Evolutionary conservation across 306 rosid species (phyloP), one percentile per base, ranked within the genome.

Genomic region (Lathyrus aphaca): DNA sequence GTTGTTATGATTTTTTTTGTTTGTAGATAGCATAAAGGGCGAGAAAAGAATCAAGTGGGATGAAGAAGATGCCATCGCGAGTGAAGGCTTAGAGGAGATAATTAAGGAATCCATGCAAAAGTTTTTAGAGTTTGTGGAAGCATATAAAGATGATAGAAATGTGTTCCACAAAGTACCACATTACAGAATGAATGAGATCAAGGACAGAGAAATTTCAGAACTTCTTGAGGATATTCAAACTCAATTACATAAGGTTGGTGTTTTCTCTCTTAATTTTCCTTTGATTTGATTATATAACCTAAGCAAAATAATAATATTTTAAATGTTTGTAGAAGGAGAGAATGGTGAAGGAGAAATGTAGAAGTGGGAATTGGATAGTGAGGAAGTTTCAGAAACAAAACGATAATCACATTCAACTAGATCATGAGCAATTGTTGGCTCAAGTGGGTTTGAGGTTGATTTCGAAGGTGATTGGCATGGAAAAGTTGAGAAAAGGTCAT

Each of bases 361-460:
- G 87, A 77, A 86, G 67, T 12, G 85, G 88, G 8, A 86, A 86
- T 53, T 91, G 97, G 80, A 80, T 86, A 42, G 89, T 79, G 37
- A 89, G 66, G 75, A 94, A 80, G 88, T 81, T 94, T 54, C 88
- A 82, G 77, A 94, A 84, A 85, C 89, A 79, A 7, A 82, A 82
- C 7, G 82, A 83, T 11, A 68, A 66, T 40, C 45, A 42, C 42
- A 42, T 43, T 64, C 53, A 66, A 39, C 65, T 78, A 73, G 83
- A 81, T 40, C 80, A 83, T 23, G 81, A 55, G 43, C 74, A 84
- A 63, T 50, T 90, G 23, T 29, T 85, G 9, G 95, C 96, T 50
- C 90, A 81, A 73, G 95, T 94, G 68, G 97, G 86, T 50, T 61
- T 90, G 65, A 90, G 81, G 75, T 72, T 94, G 80, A 67, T 88